Percentiles rank a stretch among this genome's conserved stretches.
Conservation (phyloP, 192 early-diverging fungal species). For the Paraglomus occultum region DNA sequence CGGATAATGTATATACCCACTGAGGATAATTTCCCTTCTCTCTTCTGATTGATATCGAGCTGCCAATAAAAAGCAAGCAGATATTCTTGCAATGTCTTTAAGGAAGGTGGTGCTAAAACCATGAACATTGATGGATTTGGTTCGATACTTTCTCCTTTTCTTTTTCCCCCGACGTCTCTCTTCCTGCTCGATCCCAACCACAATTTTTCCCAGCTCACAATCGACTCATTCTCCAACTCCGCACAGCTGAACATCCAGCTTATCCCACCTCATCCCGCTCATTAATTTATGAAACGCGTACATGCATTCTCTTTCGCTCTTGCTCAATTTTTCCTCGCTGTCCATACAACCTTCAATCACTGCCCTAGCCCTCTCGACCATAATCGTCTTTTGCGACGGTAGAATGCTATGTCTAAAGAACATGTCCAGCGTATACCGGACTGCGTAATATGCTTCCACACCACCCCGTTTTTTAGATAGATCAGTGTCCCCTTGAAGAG, state of each 20-base stretch:
- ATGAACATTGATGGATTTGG: no score
- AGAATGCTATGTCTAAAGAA: conserved; percentile 11
- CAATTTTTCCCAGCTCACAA: no score
- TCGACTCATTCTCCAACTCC: no score
- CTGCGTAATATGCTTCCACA: conserved; percentile 31
- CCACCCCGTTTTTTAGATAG: conserved; percentile 26
- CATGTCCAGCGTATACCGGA: conserved; percentile 30
- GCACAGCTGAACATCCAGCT: background rate
- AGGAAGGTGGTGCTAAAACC: no score
- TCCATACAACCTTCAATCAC: conserved; percentile 35
- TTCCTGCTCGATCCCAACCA: no score
- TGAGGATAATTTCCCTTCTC: no score
- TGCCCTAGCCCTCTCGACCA: conserved; percentile 30
- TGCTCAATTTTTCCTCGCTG: conserved; percentile 36
- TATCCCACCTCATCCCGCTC: conserved; percentile 30
- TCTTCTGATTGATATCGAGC: no score
- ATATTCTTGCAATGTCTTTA: no score
- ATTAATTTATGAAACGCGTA: conserved; percentile 42
- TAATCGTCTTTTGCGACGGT: conserved; percentile 18
- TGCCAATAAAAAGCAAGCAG: no score
- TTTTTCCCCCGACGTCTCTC: no score
- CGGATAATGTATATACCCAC: no score
- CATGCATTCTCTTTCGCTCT: conserved; percentile 39
- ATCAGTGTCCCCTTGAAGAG: background rate
- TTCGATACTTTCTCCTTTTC: no score